phyloP scores from a whole-genome alignment of 208 protist genomes.

The Trypanosoma theileri region DNA sequence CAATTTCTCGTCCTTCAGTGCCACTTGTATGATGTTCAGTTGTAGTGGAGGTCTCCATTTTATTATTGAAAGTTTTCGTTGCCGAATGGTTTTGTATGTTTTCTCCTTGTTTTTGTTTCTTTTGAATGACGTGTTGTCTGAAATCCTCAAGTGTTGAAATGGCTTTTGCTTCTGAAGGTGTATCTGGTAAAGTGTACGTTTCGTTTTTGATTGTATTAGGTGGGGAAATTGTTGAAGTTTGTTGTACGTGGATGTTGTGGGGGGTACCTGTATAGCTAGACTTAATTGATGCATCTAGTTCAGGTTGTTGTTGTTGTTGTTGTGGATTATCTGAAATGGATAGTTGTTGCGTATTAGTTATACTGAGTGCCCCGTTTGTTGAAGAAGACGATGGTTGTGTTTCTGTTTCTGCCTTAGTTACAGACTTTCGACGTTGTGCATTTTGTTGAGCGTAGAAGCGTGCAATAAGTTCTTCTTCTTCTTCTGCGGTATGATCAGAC shows the following conservation, averaged over 20 bases:
- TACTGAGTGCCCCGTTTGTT: too few species aligned
- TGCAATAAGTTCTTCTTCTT: constrained; percentile 8
- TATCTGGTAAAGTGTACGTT: neutral
- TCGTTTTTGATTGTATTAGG: neutral
- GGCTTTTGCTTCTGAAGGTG: neutral
- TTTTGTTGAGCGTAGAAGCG: constrained; percentile 9
- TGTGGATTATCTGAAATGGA: neutral
- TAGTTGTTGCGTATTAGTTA: neutral
- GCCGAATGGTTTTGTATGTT: neutral
- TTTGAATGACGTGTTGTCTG: neutral
- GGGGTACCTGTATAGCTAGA: neutral
- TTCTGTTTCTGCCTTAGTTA: neutral
- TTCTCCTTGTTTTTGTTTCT: neutral
- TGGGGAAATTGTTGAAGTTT: neutral
- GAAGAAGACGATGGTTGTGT: too few species aligned
- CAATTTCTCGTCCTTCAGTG: too few species aligned
- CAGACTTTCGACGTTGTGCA: neutral
- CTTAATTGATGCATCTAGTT: neutral
- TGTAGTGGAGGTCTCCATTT: too few species aligned
- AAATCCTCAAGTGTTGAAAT: constrained; percentile 10
- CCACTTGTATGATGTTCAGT: too few species aligned
- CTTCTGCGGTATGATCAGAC: neutral
- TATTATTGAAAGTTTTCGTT: too few species aligned
- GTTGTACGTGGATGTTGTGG: neutral
- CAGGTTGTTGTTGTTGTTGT: neutral